These are phyloP conservation scores for Arthroderma sp. DNA, from an alignment of 2,329 filamentous ascomycete genomes.

Conservation along the genomic window DNA sequence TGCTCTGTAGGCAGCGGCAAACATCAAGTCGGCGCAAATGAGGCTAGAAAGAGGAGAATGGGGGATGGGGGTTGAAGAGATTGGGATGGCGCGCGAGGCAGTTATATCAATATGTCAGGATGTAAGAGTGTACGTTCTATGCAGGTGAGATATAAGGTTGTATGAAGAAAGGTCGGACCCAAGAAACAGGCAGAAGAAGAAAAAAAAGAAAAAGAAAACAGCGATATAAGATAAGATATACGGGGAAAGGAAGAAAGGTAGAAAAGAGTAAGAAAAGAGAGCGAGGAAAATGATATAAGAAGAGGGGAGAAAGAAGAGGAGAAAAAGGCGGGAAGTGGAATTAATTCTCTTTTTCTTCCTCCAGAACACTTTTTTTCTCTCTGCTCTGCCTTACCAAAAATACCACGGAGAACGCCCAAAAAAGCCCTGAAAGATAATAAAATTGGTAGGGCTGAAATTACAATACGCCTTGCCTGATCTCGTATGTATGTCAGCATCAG, in stretches of 20 bases:
- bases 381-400: not conserved
- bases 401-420: not conserved
- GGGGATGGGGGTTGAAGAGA: not conserved
- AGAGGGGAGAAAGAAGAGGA: not conserved
- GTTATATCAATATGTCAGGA: not conserved
- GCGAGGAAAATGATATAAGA: constrained; percentile 1
- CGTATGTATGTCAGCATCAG: no score
- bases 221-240: constrained; percentile 5
- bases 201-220: constrained; percentile 7
- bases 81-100: not conserved
- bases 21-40: constrained; percentile 2
- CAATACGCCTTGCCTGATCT: not conserved
- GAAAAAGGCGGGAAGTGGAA: not conserved
- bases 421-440: not conserved
- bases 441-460: constrained; percentile 3
- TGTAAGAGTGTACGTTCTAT: not conserved
- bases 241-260: constrained; percentile 7
- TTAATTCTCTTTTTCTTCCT: not conserved
- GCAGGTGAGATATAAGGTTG: constrained; percentile 1
- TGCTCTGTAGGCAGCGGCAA: constrained; percentile 8
- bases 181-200: constrained; percentile 7
- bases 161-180: not conserved
- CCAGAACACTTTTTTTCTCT: not conserved
- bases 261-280: constrained; percentile 7
- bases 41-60: not conserved